Evolutionary conservation across 768 basidiomycete genomes (phyloP), one percentile per base, ranked within the genome.

Genomic region (Obba rivulosa): DNA sequence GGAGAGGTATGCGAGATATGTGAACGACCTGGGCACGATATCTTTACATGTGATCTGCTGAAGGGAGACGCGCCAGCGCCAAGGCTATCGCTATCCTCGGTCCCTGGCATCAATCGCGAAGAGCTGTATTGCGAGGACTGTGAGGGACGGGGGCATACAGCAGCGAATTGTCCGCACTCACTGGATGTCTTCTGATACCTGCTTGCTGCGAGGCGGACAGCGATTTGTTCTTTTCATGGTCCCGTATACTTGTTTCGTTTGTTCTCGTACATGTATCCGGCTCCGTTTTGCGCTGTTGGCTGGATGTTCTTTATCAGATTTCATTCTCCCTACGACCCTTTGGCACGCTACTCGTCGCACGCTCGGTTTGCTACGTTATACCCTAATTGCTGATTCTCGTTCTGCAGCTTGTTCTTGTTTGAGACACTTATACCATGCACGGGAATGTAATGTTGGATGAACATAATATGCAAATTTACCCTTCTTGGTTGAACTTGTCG

Each of bases 21-120:
- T 68, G 89, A 91, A 63, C 75, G 78, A 54, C 80, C 81, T 0
- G 90, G 87, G 2, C 92, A 94, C 60, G 90, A 92, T 58, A 84
- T 92, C 41, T 90, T 92, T 65, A 83, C 77, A 34, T 93, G 92
- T 62, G 81, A 83, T 50, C 75, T 89, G 42, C 72, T 91, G 50
- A 80, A 79, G 58, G 81, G 79, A 25, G 81, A 80, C 34, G 58
- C 62, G 21, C 58, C 69, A 9, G 50, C 62, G 14, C 54, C 62
- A 3, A 57, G 64, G 13, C 43, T 51, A 41, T 52, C 56, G 39
- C 49, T 31, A 34, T 24, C 63, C 51, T 41, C 44, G 23, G 28
- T 34, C 24, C 11, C 36, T 20, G 28, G 45, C 22, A 39, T 48
- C 17, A 57, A 56, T 43, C 23, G 52, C 14, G 62, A 62, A 16